These are phyloP conservation scores for Penicillium sp. DNA, from an alignment of 2,329 filamentous ascomycete species.

Conservation along the genomic window DNA sequence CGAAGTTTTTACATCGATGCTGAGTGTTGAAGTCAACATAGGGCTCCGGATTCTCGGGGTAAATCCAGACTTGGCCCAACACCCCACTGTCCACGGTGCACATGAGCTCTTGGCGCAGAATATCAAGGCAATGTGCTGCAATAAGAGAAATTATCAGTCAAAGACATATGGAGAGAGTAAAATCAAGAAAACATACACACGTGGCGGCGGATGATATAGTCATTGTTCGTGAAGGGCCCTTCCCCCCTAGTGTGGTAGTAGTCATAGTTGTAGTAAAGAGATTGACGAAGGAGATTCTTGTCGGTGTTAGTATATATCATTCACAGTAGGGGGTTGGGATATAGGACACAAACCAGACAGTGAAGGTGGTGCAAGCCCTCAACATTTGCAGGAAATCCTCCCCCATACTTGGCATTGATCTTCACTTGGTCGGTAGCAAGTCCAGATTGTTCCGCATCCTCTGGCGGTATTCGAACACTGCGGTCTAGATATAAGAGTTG, in stretches of 20 bases:
- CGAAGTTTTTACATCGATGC: conserved; percentile 60
- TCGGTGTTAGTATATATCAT: background rate
- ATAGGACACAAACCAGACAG: too few species aligned
- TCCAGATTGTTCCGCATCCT: too few species aligned
- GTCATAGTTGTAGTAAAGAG: conserved; percentile 59
- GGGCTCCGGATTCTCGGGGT: conserved; percentile 46
- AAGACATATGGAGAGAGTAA: too few species aligned
- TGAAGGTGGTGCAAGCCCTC: too few species aligned
- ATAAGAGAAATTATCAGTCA: too few species aligned
- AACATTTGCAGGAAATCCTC: too few species aligned
- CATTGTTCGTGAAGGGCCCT: conserved; percentile 58
- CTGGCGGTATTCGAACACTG: too few species aligned
- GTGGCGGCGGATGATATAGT: conserved; percentile 56
- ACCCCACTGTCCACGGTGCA: conserved; percentile 62
- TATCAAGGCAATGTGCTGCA: conserved; percentile 59
- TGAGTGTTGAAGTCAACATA: conserved; percentile 64
- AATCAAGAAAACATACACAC: conserved; percentile 50
- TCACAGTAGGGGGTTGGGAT: accelerated
- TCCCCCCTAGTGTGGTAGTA: conserved; percentile 54
- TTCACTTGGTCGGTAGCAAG: too few species aligned
- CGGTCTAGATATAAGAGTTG: too few species aligned
- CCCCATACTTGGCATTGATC: too few species aligned
- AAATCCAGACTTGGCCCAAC: conserved; percentile 61
- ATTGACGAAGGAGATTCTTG: conserved; percentile 58
- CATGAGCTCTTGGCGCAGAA: conserved; percentile 60